These are phyloP conservation scores for Podaxis sp. DNA, from an alignment of 768 basidiomycete species.

Conservation along the genomic window DNA sequence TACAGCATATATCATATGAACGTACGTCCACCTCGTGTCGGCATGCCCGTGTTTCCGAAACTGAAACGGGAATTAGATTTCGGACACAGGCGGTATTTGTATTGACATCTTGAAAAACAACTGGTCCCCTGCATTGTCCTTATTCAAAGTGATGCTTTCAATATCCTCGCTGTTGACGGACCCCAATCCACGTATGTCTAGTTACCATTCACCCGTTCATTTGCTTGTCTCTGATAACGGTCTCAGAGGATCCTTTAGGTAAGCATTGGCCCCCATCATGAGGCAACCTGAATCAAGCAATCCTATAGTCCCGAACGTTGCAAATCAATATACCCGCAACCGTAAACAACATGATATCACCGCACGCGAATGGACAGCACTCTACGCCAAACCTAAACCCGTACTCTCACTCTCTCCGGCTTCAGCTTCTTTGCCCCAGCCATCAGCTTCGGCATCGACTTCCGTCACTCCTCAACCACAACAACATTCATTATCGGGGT, in stretches of 20 bases:
- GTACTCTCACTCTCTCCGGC: slow-evolving; percentile 25
- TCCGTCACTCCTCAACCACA: not conserved
- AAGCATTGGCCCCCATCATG: slow-evolving; percentile 11
- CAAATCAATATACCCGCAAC: slow-evolving; percentile 61
- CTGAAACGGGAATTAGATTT: slow-evolving; percentile 39
- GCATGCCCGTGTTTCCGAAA: not conserved
- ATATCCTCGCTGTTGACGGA: slow-evolving; percentile 90
- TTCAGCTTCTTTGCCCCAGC: slow-evolving; percentile 17
- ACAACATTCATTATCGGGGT: not conserved
- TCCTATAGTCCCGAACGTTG: slow-evolving; percentile 60
- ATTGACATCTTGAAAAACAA: slow-evolving; percentile 91
- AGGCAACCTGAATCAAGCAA: not conserved
- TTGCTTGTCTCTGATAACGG: not conserved
- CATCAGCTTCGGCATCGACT: not conserved
- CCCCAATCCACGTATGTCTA: slow-evolving; percentile 80
- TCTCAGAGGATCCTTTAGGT: slow-evolving; percentile 70
- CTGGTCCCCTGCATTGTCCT: slow-evolving; percentile 91
- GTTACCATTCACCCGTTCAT: not conserved
- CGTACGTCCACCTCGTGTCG: slow-evolving; percentile 25
- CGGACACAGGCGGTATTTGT: slow-evolving; percentile 73
- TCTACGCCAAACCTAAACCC: slow-evolving; percentile 55
- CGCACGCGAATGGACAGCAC: slow-evolving; percentile 73
- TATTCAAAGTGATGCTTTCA: slow-evolving; percentile 93
- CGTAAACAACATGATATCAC: slow-evolving; percentile 70
- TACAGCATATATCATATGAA: slow-evolving; percentile 87